phyloP scores from a whole-genome alignment of 306 rosid genomes.

The Datisca glomerata region DNA sequence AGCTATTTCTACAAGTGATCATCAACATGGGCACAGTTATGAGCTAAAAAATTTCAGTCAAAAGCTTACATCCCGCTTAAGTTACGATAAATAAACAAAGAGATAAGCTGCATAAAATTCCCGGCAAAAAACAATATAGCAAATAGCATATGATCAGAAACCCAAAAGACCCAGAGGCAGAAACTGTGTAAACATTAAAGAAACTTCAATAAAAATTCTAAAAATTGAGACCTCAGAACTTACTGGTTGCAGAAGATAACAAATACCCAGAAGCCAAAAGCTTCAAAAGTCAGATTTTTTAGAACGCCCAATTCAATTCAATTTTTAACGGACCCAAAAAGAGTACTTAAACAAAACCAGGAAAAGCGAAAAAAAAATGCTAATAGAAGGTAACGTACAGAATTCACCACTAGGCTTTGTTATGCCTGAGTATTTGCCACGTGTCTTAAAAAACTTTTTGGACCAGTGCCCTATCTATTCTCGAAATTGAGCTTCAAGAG shows the following conservation, averaged over 20 bases:
- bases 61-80: too few relatives aligned
- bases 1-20: conserved; percentile 1
- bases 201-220: not conserved
- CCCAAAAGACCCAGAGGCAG: too few relatives aligned
- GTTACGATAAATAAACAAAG: too few relatives aligned
- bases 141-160: conserved; percentile 8
- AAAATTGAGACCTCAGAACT: conserved; percentile 23
- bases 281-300: conserved; percentile 6
- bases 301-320: conserved; percentile 13
- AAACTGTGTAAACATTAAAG: too few relatives aligned
- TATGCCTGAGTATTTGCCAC: too few relatives aligned
- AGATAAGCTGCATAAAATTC: not conserved
- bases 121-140: not conserved
- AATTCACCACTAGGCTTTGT: too few relatives aligned
- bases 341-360: too few relatives aligned
- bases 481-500: too few relatives aligned
- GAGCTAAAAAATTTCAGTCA: too few relatives aligned
- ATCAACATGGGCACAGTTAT: not conserved
- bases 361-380: not conserved
- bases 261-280: conserved; percentile 14
- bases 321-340: conserved; percentile 6
- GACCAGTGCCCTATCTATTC: too few relatives aligned
- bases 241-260: conserved; percentile 17
- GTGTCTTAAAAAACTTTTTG: too few relatives aligned
- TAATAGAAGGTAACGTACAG: not conserved